Evolutionary conservation across 2,329 filamentous ascomycete species (phyloP).

Genomic region (Hymenoscyphus fructigenus): DNA sequence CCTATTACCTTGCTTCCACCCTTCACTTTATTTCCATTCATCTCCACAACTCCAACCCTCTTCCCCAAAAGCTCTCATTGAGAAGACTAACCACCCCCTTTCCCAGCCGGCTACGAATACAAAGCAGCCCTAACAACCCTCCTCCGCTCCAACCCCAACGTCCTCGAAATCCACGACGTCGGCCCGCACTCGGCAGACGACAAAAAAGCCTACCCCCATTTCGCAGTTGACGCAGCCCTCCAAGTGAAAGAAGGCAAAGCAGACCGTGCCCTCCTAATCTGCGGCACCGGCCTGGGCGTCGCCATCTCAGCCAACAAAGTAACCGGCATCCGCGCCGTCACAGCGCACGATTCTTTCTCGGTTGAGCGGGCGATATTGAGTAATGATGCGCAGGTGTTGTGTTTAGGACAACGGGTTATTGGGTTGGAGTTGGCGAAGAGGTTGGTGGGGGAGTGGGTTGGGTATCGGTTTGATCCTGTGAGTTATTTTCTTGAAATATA

Average conservation of each 20-base stretch:
- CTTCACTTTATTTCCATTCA: not conserved
- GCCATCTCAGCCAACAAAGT: slow-evolving; percentile 90
- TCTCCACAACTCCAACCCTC: not conserved
- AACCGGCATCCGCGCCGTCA: slow-evolving; percentile 80
- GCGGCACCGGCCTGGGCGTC: slow-evolving; percentile 82
- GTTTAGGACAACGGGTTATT: slow-evolving; percentile 81
- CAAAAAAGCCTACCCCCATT: slow-evolving; percentile 80
- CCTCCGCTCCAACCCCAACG: slow-evolving; percentile 65
- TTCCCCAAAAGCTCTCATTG: not conserved
- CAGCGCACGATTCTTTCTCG: slow-evolving; percentile 81
- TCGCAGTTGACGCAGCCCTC: slow-evolving; percentile 64
- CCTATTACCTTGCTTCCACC: not conserved
- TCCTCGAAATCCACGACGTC: slow-evolving; percentile 70
- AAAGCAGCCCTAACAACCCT: slow-evolving; percentile 75
- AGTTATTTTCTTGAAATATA: slow-evolving; percentile 41
- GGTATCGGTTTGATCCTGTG: slow-evolving; percentile 73
- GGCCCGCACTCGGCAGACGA: slow-evolving; percentile 63
- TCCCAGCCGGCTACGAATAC: slow-evolving; percentile 62
- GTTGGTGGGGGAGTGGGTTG: slow-evolving; percentile 78
- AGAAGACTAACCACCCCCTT: not conserved
- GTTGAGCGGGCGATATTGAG: slow-evolving; percentile 79
- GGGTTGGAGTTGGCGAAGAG: slow-evolving; percentile 77
- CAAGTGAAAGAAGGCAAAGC: slow-evolving; percentile 44
- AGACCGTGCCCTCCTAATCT: slow-evolving; percentile 79
- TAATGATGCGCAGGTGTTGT: slow-evolving; percentile 85